These are phyloP conservation scores for Myxozyma lipomycoides DNA, from an alignment of 805 yeast species.

Conservation along the genomic window DNA sequence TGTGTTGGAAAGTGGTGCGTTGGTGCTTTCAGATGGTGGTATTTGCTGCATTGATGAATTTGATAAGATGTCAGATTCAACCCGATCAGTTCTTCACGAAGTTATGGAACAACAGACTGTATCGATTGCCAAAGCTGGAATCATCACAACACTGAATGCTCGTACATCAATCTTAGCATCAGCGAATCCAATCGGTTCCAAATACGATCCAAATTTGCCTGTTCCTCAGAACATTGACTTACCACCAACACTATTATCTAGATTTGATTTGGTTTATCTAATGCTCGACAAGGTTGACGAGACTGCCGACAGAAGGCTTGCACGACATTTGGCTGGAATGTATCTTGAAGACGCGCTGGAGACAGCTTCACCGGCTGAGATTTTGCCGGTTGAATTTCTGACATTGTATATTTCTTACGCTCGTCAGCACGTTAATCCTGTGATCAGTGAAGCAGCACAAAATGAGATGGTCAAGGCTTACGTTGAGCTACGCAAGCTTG, in stretches of 20 bases:
- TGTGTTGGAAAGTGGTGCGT: conserved; percentile 93
- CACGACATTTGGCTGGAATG: conserved; percentile 85
- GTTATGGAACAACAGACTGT: conserved; percentile 99
- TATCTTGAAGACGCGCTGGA: conserved; percentile 84
- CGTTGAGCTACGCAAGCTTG: conserved; percentile 89
- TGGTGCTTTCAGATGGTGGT: conserved; percentile 96
- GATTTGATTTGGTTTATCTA: conserved; percentile 91
- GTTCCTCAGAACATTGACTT: conserved; percentile 93
- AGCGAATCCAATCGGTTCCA: conserved; percentile 94
- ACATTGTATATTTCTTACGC: conserved; percentile 91
- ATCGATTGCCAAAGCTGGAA: conserved; percentile 97
- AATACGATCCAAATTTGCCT: conserved; percentile 91
- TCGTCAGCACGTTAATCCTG: conserved; percentile 80
- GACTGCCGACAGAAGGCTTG: conserved; percentile 74
- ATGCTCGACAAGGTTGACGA: conserved; percentile 92
- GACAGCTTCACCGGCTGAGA: conserved; percentile 61
- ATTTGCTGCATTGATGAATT: conserved; percentile 98
- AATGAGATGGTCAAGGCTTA: conserved; percentile 79
- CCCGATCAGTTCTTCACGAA: conserved; percentile 93
- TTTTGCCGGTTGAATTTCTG: conserved; percentile 80
- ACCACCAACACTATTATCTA: conserved; percentile 91
- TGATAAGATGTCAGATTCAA: conserved; percentile 93
- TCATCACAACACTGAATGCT: conserved; percentile 93
- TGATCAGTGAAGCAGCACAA: conserved; percentile 73
- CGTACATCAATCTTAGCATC: conserved; percentile 93